Evolutionary conservation across 1,284 basidiomycete genomes (phyloP).

Genomic region (Veloporphyrellus conicus): DNA sequence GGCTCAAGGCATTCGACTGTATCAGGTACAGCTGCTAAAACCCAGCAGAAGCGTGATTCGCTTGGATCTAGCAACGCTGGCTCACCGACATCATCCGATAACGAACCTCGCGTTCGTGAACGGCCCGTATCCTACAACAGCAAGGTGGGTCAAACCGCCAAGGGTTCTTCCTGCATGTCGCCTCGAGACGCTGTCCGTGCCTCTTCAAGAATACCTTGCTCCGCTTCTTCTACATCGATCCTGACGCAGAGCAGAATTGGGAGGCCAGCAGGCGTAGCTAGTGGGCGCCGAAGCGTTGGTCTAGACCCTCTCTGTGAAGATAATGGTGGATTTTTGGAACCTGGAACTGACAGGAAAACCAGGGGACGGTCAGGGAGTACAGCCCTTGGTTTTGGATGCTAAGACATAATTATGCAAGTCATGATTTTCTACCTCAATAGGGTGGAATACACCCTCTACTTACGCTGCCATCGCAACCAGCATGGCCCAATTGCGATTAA

Average conservation of each 20-base stretch:
- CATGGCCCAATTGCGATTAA: conserved; percentile 11
- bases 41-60: conserved; percentile 55
- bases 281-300: conserved; percentile 47
- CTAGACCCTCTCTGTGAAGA: conserved; percentile 33
- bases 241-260: conserved; percentile 63
- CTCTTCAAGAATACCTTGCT: conserved; percentile 41
- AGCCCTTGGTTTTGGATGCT: conserved; percentile 23
- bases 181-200: conserved; percentile 46
- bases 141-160: conserved; percentile 33
- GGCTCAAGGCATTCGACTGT: conserved; percentile 59
- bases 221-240: conserved; percentile 29
- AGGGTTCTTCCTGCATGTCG: conserved; percentile 39
- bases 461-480: conserved; percentile 13
- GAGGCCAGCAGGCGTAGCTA: conserved; percentile 42
- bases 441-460: conserved; percentile 12
- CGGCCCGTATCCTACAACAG: conserved; percentile 38
- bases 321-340: conserved; percentile 15
- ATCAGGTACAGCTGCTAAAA: conserved; percentile 38
- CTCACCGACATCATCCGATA: conserved; percentile 33
- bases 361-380: conserved; percentile 37
- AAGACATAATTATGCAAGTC: conserved; percentile 14
- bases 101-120: conserved; percentile 31
- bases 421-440: conserved; percentile 9
- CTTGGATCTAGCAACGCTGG: conserved; percentile 44
- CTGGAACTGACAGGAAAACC: conserved; percentile 19